Evolutionary conservation across 208 protist genomes (phyloP).

Genomic region (Leishmania gerbilli): DNA sequence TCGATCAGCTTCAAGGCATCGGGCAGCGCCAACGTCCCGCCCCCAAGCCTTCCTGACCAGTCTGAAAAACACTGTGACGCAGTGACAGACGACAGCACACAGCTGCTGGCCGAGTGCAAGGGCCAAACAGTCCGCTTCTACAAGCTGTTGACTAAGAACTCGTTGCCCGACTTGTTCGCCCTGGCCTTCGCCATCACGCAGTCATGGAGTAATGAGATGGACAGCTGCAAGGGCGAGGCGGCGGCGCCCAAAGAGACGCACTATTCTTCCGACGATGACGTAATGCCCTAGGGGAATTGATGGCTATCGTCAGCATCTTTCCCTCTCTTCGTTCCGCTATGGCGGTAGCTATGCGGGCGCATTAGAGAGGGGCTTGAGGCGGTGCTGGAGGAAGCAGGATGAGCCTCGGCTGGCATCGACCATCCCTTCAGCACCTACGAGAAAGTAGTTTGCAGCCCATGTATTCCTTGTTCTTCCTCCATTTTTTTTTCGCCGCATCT

Average conservation of each 20-base stretch:
- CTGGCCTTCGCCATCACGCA: conserved; percentile 51
- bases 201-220: conserved; percentile 41
- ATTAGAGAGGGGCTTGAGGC: neutral
- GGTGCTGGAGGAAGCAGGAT: neutral
- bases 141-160: conserved; percentile 34
- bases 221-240: conserved; percentile 4
- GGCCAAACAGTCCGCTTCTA: conserved; percentile 53
- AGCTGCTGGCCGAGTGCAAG: conserved; percentile 44
- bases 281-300: neutral
- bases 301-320: neutral
- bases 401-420: neutral
- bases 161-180: conserved; percentile 48
- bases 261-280: conserved; percentile 11
- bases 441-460: neutral
- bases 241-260: neutral
- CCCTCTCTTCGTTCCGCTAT: neutral
- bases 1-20: neutral
- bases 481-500: neutral
- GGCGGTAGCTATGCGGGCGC: neutral
- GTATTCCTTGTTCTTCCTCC: neutral
- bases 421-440: neutral
- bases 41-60: neutral
- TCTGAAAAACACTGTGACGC: neutral
- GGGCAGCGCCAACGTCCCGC: neutral
- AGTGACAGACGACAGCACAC: neutral